Base-by-base conservation (phyloP, 495 filamentous ascomycete species). In the Bacidia rubella region DNA sequence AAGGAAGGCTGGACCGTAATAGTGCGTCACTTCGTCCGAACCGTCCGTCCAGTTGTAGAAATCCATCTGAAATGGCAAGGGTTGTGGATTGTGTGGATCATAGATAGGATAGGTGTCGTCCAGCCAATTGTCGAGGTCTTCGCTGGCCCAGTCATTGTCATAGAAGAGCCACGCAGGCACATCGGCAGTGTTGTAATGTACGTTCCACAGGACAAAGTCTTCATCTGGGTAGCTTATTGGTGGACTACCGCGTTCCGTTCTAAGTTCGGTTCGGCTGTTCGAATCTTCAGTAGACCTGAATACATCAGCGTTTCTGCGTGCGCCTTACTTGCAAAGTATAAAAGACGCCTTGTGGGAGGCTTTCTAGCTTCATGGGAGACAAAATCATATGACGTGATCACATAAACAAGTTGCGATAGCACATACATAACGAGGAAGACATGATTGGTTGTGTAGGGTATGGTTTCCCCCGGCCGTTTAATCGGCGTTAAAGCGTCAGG, bases 1-100 rank as follows among this genome's bases (percentile, higher is more conserved):
- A 25, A 49, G 7, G 9, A 3, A 7, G 15, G 23, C 9, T n/a
- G n/a, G n/a, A 2, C 3, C 3, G 15, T 15, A 1, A 15, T 1
- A 11, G 25, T 27, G n/a, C n/a, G n/a, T n/a, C 19, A 20, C 15
- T 19, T 24, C 22, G 11, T 49, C n/a, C 15, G 21, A 17, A 27
- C 25, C 11, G 11, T 17, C 11, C 15, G n/a, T 27, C 26, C 47
- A n/a, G 9, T 11, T 21, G 11, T 20, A 11, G 9, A 15, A 10
- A 27, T 15, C 17, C 23, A 2, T 11, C 15, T n/a, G 22, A 9
- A 3, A 49, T 15, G 11, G 23, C 22, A 15, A 21, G 26, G 10
- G 25, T 15, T 51, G 54, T 12, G 54, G 47, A 46, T 56, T 39
- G 26, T 52, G 48, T 2, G 54, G 48, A 44, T 51, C 47, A 42